Evolutionary conservation across 805 yeast species (phyloP).

Genomic region (Millerago galiae): DNA sequence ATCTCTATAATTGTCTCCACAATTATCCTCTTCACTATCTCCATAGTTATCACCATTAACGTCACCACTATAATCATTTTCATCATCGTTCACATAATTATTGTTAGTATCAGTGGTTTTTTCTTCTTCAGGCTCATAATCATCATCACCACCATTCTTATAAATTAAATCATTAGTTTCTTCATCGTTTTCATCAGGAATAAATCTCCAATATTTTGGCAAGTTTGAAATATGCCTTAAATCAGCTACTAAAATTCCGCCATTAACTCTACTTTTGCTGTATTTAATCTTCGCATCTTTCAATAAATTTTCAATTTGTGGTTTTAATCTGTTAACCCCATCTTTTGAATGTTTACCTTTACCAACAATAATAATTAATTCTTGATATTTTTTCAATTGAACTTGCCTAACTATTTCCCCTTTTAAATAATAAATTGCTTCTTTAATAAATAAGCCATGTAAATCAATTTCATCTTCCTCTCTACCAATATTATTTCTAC

Average conservation of each 20-base stretch:
- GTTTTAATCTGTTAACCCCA: constrained; percentile 82
- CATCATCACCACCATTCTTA: not conserved
- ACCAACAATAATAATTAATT: constrained; percentile 78
- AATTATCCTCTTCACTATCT: not conserved
- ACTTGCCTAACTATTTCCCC: constrained; percentile 53
- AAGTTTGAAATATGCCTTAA: constrained; percentile 37
- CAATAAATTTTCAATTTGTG: constrained; percentile 79
- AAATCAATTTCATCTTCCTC: constrained; percentile 80
- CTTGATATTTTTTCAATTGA: constrained; percentile 46
- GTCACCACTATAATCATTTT: not conserved
- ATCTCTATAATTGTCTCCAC: not conserved
- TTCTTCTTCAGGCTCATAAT: not conserved
- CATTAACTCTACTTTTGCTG: constrained; percentile 59
- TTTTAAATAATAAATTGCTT: constrained; percentile 72
- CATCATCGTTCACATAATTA: not conserved
- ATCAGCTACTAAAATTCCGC: constrained; percentile 76
- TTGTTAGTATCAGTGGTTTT: too few species aligned
- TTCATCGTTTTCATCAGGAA: constrained; percentile 2
- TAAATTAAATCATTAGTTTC: not conserved
- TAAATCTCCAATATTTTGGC: constrained; percentile 30
- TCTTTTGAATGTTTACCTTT: constrained; percentile 80
- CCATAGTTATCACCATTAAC: too few species aligned
- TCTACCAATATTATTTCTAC: constrained; percentile 80
- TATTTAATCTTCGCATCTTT: constrained; percentile 52
- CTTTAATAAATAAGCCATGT: constrained; percentile 85